Evolutionary conservation across 768 basidiomycete species (phyloP), one percentile per base, ranked within the genome.

Genomic region (Lyophyllum semitale): DNA sequence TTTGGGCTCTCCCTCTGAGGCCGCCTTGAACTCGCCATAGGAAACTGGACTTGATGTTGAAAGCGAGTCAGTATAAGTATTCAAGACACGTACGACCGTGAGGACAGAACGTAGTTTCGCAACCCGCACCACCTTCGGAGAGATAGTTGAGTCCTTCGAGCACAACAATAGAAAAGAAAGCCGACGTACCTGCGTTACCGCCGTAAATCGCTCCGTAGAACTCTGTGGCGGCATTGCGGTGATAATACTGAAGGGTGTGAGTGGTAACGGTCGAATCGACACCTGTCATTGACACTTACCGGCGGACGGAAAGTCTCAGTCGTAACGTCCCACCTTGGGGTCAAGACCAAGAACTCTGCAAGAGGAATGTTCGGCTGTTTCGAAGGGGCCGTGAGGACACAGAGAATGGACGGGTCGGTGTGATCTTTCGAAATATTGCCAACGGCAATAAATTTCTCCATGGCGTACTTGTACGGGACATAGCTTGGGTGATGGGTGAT

Each of bases 381-480:
- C 23, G 85, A 87, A 58, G 80, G 81, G 29, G 81, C 85, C 1
- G 85, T 88, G 55, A 88, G 79, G 45, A 87, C 82, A 56, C 84
- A 85, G 72, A 87, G 85, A 59, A 85, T 81, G 9, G 83, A 84
- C 1, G 85, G 86, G 63, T 87, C 85, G 64, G 87, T 82, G 66
- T 88, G 87, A 65, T 88, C 87, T 61, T 78, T 82, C 33, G 82
- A 80, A 62, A 87, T 84, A 55, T 80, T 83, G 17, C 86, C 85
- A 46, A 87, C 82, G 59, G 77, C 76, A 57, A 80, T 71, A 67
- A 85, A 87, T 66, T 84, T 85, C 67, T 82, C 82, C 68, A 85
- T 63, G 9, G 79, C 82, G 59, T 87, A 87, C 68, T 87, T 87
- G 73, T 81, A 86, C 0, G 84, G 84, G 7, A 85, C 81, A 62